Conservation (phyloP, 257 asterid genomes). For the Rauvolfia tetraphylla region DNA sequence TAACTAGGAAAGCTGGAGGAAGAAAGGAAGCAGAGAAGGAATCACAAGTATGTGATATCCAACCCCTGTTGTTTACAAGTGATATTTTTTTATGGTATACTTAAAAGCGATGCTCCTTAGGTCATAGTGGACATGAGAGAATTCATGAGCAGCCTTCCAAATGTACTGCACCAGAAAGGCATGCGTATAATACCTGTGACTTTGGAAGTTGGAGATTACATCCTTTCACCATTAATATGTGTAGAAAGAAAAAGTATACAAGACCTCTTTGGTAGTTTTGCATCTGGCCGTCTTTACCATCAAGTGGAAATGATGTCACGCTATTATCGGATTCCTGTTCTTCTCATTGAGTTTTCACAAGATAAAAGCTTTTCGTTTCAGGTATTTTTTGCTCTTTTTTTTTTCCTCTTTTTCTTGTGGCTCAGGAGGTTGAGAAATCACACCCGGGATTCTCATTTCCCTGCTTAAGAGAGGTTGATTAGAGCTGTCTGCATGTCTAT, state of each 20-base stretch:
- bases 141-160: constrained; percentile 99
- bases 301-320: constrained; percentile 99
- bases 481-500: constrained; percentile 16
- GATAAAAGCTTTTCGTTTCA: constrained; percentile 97
- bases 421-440: not conserved
- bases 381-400: constrained; percentile 35
- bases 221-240: constrained; percentile 90
- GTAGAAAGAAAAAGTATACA: constrained; percentile 95
- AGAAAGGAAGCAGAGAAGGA: constrained; percentile 72
- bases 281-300: constrained; percentile 91
- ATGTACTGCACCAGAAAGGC: constrained; percentile 94
- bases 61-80: not conserved
- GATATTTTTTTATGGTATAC: not conserved
- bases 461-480: not conserved
- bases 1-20: constrained; percentile 96
- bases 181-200: constrained; percentile 87
- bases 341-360: constrained; percentile 92
- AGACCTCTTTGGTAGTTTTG: constrained; percentile 87
- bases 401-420: constrained; percentile 14
- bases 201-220: constrained; percentile 94
- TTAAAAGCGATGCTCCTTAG: constrained; percentile 31
- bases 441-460: not conserved
- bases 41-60: constrained; percentile 58
- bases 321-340: constrained; percentile 87
- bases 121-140: constrained; percentile 99